phyloP scores from a whole-genome alignment of 176 grass and related monocot genomes.

The Panicum miliaceum region DNA sequence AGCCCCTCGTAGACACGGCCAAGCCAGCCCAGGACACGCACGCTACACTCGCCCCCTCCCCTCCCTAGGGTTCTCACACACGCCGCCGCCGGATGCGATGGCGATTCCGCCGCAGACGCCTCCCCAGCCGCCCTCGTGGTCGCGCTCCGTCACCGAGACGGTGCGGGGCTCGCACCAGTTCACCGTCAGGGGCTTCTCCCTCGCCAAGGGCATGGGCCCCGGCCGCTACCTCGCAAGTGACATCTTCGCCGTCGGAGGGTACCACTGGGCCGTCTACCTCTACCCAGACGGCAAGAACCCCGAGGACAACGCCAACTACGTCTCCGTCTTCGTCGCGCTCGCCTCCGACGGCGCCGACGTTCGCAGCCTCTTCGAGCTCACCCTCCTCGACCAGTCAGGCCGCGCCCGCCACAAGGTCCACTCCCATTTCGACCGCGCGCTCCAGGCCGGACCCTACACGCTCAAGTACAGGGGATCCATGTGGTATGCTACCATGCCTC shows the following conservation, averaged over 20 bases:
- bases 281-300: slow-evolving; percentile 83
- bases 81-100: slow-evolving; percentile 45
- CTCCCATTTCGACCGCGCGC: slow-evolving; percentile 72
- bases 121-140: slow-evolving; percentile 44
- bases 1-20: not conserved
- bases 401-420: slow-evolving; percentile 77
- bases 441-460: slow-evolving; percentile 69
- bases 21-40: not conserved
- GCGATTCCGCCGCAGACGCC: slow-evolving; percentile 29
- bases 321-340: slow-evolving; percentile 87
- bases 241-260: slow-evolving; percentile 75
- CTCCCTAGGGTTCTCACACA: too few species aligned
- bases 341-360: slow-evolving; percentile 82
- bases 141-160: slow-evolving; percentile 68
- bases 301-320: slow-evolving; percentile 74
- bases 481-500: slow-evolving; percentile 58
- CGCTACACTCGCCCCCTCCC: not conserved
- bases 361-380: slow-evolving; percentile 82
- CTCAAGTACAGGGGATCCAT: slow-evolving; percentile 90
- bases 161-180: slow-evolving; percentile 81
- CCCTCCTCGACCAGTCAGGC: slow-evolving; percentile 79
- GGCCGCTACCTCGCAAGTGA: slow-evolving; percentile 74
- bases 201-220: slow-evolving; percentile 78
- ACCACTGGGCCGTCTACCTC: slow-evolving; percentile 85
- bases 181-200: slow-evolving; percentile 80